These are phyloP conservation scores for Centaurea solstitialis DNA, from an alignment of 129 eudicot species.

Conservation along the genomic window DNA sequence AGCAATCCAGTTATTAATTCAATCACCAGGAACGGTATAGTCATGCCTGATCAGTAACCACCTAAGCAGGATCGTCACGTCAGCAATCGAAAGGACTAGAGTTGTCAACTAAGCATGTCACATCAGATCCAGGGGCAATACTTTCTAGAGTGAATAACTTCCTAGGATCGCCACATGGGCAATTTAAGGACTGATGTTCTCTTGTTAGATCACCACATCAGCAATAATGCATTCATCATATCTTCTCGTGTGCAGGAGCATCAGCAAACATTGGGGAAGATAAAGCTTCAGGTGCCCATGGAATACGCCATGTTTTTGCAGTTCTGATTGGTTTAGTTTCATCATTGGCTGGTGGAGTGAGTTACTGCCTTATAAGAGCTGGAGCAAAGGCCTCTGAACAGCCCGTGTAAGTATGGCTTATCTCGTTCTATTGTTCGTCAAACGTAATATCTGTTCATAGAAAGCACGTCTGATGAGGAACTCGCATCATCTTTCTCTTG, in stretches of 20 bases:
- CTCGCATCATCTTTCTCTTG: not conserved
- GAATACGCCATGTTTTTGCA: slow-evolving; percentile 41
- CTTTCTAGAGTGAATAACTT: too few relatives aligned
- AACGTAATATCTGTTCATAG: not conserved
- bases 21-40: too few relatives aligned
- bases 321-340: slow-evolving; percentile 59
- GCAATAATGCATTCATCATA: not conserved
- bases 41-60: too few relatives aligned
- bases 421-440: not conserved
- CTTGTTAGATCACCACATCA: not conserved
- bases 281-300: slow-evolving; percentile 31
- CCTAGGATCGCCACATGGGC: too few relatives aligned
- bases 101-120: too few relatives aligned
- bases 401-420: slow-evolving; percentile 59
- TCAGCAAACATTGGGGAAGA: slow-evolving; percentile 25
- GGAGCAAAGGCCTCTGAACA: slow-evolving; percentile 82
- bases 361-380: slow-evolving; percentile 65
- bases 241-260: slow-evolving; percentile 29
- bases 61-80: too few relatives aligned
- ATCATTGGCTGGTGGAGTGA: slow-evolving; percentile 60
- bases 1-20: too few relatives aligned
- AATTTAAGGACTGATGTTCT: too few relatives aligned
- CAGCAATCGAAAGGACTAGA: too few relatives aligned
- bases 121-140: too few relatives aligned
- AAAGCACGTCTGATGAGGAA: not conserved